Base-by-base conservation (phyloP, 2,329 filamentous ascomycete species). In the Elsinoe perseae region DNA sequence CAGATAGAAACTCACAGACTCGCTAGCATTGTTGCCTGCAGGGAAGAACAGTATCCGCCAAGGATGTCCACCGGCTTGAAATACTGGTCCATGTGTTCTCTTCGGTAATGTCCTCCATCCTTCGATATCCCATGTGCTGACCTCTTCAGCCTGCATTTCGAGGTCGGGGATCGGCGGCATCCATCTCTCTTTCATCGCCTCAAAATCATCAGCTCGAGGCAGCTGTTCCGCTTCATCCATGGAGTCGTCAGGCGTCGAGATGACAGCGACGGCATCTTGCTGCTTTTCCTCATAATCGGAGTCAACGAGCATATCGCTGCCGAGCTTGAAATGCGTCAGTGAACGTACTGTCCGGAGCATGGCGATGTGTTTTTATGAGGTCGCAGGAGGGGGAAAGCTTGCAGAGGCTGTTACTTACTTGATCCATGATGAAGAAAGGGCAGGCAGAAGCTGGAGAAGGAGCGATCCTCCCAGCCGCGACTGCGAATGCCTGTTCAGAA, bases 31-130 rank as follows among this genome's bases (percentile, higher is more conserved):
- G 70, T 98, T 98, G 53, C 93, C 93, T 61, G 85, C 90, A 0
- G 93, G 92, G 67, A 98, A 98, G 69, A 98, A 90, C 12, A 98
- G 80, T 64, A 97, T 86, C 65, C 92, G 87, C 93, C 93, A 98
- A 69, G 92, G 93, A 68, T 83, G 85, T 50, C 87, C 91, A 50
- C 85, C 91, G 61, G 89, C 92, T 59, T 93, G 71, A 70, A 98
- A 98, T 57, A 86, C 70, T 2, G 93, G 93, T 1, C 93, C 89
- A 75, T 95, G 90, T 66, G 93, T 86, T 68, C 87, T 89, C 73
- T 88, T 86, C 14, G 79, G 77, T 63, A 95, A 73, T 34, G 75
- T 79, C 61, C 86, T 80, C 91, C 92, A 98, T 60, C 86, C 80
- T 64, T 87, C 80, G 60, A 98, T 89, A 27, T 87, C 83, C 93